These are phyloP conservation scores for Dactylorhiza incarnata DNA, from an alignment of 106 monocot species.

Conservation along the genomic window DNA sequence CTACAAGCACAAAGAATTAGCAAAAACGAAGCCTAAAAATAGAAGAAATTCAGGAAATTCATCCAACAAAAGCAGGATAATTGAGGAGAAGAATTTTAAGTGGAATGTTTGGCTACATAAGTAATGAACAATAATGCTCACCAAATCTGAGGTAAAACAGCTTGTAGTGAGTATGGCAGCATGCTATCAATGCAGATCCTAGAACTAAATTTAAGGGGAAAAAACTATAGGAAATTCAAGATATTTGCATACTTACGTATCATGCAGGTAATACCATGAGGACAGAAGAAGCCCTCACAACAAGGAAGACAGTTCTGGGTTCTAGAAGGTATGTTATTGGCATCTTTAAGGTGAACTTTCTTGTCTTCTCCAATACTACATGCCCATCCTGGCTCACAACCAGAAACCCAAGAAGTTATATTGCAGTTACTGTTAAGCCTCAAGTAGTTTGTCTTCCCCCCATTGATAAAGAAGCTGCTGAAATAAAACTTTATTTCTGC, in stretches of 20 bases:
- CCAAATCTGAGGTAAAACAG: background rate
- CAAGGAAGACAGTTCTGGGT: slow-evolving; percentile 32
- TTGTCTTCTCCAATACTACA: slow-evolving; percentile 20
- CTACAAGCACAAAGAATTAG: background rate
- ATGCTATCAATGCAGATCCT: background rate
- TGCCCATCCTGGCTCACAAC: slow-evolving; percentile 74
- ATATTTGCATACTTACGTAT: slow-evolving; percentile 39
- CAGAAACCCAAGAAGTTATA: slow-evolving; percentile 42
- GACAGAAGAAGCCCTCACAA: slow-evolving; percentile 68
- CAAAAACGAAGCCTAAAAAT: background rate
- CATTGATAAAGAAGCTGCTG: slow-evolving; percentile 15
- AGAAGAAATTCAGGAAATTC: background rate
- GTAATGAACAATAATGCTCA: background rate
- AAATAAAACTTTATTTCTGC: slow-evolving; percentile 40
- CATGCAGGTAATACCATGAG: slow-evolving; percentile 68
- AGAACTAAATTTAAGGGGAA: background rate
- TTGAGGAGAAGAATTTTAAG: background rate
- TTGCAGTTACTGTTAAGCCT: slow-evolving; percentile 53
- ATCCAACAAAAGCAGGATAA: background rate
- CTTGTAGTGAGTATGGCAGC: background rate
- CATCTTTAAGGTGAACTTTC: slow-evolving; percentile 16
- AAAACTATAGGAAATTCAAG: background rate
- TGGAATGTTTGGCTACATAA: background rate
- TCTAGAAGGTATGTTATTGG: slow-evolving; percentile 22
- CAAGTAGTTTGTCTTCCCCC: slow-evolving; percentile 7